Evolutionary conservation across 768 basidiomycete genomes (phyloP), one percentile per base, ranked within the genome.

Genomic region (Boletus tylopilopsis): DNA sequence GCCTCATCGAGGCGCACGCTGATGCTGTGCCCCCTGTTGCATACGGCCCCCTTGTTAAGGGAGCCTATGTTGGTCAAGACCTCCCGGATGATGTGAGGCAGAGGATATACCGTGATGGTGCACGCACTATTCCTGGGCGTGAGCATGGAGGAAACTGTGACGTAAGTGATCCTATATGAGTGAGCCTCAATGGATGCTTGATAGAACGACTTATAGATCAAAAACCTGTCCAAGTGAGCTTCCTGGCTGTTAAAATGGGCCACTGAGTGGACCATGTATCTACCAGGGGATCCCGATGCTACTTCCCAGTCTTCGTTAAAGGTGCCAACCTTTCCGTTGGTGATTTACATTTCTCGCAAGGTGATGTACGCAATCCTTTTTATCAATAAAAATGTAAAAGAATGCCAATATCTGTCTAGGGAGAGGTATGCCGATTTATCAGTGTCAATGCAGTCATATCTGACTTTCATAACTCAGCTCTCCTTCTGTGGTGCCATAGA

Each of bases 121-220:
- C 87, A 33, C 73, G 87, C 53, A 89, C 87, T 0, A 72, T 87
- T 36, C 87, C 87, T 7, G 85, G 83, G 13, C 65, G 87, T n/a
- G 87, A 90, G 62, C 85, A 89, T 63, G 87, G 87, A 16, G 87
- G 87, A 24, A 86, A 87, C 51, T 86, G 84, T 59, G 84, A 87
- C 68, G 85, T 79, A 74, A 72, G 53, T 39, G 22, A 34, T 34
- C 29, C 25, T 6, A 0, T 6, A 29, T 7, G 5, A 15, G 12
- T 36, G 7, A 8, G 24, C 32, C 4, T 47, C 8, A 16, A 18
- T 16, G 19, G 24, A 5, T 36, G 12, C 12, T 13, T 57, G 23
- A 49, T 22, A 18, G 45, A 27, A 50, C 32, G 40, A 34, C 47
- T n/a, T 51, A 49, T 64, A 87, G 84, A 87, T 88, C 65, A 88